Percentiles rank a stretch among this genome's conserved stretches.
phyloP scores from a whole-genome alignment of 805 yeast species.

The Yamadazyma sp. region DNA sequence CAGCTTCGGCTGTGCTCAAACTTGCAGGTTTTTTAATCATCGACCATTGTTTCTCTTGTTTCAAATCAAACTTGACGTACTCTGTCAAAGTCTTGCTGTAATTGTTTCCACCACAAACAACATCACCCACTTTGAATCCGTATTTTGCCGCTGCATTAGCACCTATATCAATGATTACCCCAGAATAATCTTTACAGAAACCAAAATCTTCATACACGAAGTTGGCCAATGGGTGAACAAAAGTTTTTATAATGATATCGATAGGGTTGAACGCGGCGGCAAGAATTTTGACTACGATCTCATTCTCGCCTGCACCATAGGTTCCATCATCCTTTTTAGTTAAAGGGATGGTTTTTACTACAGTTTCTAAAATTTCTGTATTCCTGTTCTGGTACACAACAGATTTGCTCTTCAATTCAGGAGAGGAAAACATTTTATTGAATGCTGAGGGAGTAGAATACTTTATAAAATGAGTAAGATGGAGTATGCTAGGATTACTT shows the following conservation, averaged over 20 bases:
- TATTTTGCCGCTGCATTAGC: constrained; percentile 18
- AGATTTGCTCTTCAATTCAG: background rate
- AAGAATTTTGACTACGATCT: constrained; percentile 32
- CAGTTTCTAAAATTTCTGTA: constrained; percentile 3
- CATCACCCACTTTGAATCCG: constrained; percentile 28
- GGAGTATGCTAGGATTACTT: too few species aligned
- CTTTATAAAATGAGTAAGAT: too few species aligned
- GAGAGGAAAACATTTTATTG: background rate
- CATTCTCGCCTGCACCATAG: constrained; percentile 5
- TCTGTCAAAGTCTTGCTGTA: constrained; percentile 45
- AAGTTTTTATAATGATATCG: constrained; percentile 25
- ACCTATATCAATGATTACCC: constrained; percentile 33
- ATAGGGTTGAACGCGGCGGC: constrained; percentile 36
- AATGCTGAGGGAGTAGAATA: too few species aligned
- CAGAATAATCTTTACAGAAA: constrained; percentile 34
- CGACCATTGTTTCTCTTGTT: background rate
- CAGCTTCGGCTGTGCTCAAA: constrained; percentile 55
- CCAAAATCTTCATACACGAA: constrained; percentile 20
- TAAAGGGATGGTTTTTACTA: constrained; percentile 1
- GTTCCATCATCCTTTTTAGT: constrained; percentile 3
- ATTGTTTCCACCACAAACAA: constrained; percentile 26
- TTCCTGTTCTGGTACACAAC: constrained; percentile 11
- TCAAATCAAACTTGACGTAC: constrained; percentile 44
- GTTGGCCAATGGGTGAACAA: constrained; percentile 13
- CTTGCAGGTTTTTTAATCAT: constrained; percentile 39